A percentile compares a stretch with the other conserved stretches of the same genome.
Conservation (phyloP, 305 asterid genomes). For the Plantago coronopus region DNA sequence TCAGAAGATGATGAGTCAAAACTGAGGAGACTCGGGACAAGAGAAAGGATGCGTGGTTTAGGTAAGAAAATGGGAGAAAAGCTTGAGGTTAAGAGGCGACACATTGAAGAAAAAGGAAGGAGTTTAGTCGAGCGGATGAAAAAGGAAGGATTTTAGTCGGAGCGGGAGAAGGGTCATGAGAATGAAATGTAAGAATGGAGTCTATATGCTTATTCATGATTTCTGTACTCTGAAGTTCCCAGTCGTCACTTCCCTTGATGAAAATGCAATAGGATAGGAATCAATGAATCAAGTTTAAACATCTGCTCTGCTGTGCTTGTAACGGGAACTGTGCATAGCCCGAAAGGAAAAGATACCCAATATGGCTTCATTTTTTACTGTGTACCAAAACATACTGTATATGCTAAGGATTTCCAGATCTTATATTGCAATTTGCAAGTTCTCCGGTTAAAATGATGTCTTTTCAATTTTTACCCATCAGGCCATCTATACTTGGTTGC, state of each 20-base stretch:
- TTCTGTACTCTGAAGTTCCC: neutral
- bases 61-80: constrained; percentile 89
- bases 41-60: constrained; percentile 70
- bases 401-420: too few species aligned
- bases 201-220: neutral
- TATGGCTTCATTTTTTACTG: neutral
- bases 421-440: too few species aligned
- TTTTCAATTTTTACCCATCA: too few species aligned
- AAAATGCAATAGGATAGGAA: neutral
- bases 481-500: too few species aligned
- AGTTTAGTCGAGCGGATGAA: constrained; percentile 75
- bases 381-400: neutral
- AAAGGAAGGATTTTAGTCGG: constrained; percentile 74
- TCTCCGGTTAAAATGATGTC: too few species aligned
- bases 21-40: constrained; percentile 47
- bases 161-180: constrained; percentile 67
- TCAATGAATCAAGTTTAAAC: neutral
- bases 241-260: neutral
- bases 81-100: constrained; percentile 76
- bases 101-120: constrained; percentile 78
- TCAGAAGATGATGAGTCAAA: constrained; percentile 52
- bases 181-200: neutral
- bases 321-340: neutral
- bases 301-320: too few species aligned
- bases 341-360: neutral